phyloP scores from a whole-genome alignment of 208 protist genomes.

The Phytomonas sp. region DNA sequence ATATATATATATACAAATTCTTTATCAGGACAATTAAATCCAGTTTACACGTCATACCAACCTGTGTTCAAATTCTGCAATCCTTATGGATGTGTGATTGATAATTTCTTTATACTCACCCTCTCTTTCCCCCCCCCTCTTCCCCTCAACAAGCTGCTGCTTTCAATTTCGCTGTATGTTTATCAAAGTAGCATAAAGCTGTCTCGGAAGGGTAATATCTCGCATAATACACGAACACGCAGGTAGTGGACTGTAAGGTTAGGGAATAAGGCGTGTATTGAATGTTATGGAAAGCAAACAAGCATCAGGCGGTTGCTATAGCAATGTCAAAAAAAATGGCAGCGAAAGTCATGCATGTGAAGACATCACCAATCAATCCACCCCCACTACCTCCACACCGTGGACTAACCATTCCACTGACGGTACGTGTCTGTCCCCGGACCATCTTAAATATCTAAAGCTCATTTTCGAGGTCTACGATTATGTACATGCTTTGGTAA shows the following conservation, averaged over 20 bases:
- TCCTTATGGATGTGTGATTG: neutral
- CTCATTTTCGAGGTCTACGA: slow-evolving; percentile 32
- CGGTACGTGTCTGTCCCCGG: slow-evolving; percentile 8
- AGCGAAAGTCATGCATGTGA: neutral
- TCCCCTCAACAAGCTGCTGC: neutral
- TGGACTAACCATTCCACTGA: slow-evolving; percentile 1
- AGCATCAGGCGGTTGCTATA: neutral
- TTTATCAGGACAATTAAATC: neutral
- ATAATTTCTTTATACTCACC: neutral
- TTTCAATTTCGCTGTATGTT: neutral
- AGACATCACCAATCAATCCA: neutral
- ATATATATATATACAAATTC: neutral
- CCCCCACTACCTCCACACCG: neutral
- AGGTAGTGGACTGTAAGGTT: neutral
- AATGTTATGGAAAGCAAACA: neutral
- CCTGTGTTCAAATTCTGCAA: neutral
- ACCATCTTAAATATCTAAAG: slow-evolving; percentile 22
- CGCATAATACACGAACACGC: neutral
- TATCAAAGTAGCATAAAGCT: neutral
- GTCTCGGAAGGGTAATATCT: neutral
- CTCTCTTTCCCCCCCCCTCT: neutral
- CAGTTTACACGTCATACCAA: neutral
- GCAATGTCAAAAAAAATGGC: neutral
- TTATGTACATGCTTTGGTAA: slow-evolving; percentile 15
- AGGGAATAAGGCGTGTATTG: neutral